Conservation (phyloP, 129 eudicot genomes). For the Chrysanthemum seticuspe region DNA sequence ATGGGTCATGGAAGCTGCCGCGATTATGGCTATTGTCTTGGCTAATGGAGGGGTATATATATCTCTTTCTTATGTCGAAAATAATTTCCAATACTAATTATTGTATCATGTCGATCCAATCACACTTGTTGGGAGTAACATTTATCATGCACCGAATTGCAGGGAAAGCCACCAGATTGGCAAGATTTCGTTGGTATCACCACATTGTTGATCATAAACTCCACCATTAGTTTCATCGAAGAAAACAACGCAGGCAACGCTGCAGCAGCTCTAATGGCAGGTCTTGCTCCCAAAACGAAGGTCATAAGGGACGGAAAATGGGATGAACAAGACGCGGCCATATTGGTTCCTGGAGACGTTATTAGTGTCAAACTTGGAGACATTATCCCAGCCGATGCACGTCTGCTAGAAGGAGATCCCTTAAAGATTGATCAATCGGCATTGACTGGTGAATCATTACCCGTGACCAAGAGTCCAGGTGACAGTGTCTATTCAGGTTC, state of each 20-base stretch:
- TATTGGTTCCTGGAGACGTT: conserved; percentile 80
- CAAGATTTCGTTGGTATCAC: conserved; percentile 84
- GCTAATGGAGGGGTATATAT: conserved; percentile 80
- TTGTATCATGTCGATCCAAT: neutral
- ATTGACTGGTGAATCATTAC: conserved; percentile 84
- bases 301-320: conserved; percentile 83
- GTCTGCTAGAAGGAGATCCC: conserved; percentile 88
- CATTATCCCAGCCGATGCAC: conserved; percentile 84
- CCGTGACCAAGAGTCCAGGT: conserved; percentile 74
- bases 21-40: conserved; percentile 81
- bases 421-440: conserved; percentile 89
- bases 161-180: conserved; percentile 97
- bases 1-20: conserved; percentile 96
- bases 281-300: conserved; percentile 92
- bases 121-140: neutral
- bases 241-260: conserved; percentile 97
- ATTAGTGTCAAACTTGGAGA: conserved; percentile 86
- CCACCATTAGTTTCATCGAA: conserved; percentile 84
- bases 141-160: conserved; percentile 18
- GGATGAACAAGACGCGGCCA: conserved; percentile 78
- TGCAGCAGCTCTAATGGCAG: conserved; percentile 90
- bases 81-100: neutral
- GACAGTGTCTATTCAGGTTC: conserved; percentile 81
- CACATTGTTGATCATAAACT: conserved; percentile 66
- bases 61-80: conserved; percentile 6